A percentile compares a stretch with the other conserved stretches of the same genome.
phyloP scores from a whole-genome alignment of 2,329 filamentous ascomycete genomes.

The Microascus cirrosus region DNA sequence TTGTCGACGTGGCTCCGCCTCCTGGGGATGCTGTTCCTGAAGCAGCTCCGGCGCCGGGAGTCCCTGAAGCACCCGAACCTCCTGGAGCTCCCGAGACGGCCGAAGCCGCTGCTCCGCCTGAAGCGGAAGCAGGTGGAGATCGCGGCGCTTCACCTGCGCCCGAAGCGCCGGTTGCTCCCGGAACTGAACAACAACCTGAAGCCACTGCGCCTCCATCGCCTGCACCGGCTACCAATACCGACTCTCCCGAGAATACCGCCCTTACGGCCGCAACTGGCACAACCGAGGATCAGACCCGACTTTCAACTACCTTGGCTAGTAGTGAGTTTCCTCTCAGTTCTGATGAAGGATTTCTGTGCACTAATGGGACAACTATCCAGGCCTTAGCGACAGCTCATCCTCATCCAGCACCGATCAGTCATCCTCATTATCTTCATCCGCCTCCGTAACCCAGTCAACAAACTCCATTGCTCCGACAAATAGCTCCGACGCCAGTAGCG shows the following conservation, averaged over 20 bases:
- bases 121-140: background rate
- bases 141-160: background rate
- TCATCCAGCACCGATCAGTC: background rate
- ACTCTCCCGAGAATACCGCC: too few species aligned
- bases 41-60: too few species aligned
- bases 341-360: too few species aligned
- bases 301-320: too few species aligned
- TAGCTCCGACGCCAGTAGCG: conserved; percentile 5
- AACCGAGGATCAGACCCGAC: too few species aligned
- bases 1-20: background rate
- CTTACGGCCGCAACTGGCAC: too few species aligned
- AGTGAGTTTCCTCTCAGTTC: too few species aligned
- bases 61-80: background rate
- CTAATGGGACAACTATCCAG: background rate
- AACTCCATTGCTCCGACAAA: conserved; percentile 8
- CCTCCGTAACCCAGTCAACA: background rate
- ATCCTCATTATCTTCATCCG: background rate
- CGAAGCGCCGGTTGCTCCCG: background rate
- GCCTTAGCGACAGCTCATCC: background rate
- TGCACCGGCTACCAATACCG: too few species aligned
- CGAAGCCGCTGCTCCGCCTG: background rate
- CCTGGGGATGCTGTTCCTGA: background rate
- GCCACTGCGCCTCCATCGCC: too few species aligned
- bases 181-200: too few species aligned
- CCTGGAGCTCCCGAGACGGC: background rate